phyloP scores from a whole-genome alignment of 75 land plant species.

The Larix kaempferi region DNA sequence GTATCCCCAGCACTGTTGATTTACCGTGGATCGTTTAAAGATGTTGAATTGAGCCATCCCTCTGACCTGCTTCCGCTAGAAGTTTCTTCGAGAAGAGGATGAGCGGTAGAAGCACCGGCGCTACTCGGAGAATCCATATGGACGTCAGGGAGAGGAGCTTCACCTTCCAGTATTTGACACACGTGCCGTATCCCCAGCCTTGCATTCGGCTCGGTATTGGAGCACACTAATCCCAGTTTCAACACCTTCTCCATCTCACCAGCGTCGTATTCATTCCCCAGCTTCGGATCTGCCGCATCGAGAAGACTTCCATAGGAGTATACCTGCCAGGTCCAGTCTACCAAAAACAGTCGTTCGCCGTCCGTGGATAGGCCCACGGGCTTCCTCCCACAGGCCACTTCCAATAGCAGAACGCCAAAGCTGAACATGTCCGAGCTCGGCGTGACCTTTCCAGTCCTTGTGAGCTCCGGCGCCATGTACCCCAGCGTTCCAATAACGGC shows the following conservation, averaged over 20 bases:
- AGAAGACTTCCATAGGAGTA: neutral
- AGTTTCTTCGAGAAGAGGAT: too few relatives aligned
- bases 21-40: too few relatives aligned
- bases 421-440: conserved; percentile 17
- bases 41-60: too few relatives aligned
- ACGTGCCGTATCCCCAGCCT: conserved; percentile 26
- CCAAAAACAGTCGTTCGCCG: neutral
- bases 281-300: conserved; percentile 14
- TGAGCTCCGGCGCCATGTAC: conserved; percentile 18
- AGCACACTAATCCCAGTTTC: conserved; percentile 26
- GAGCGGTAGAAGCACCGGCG: too few relatives aligned
- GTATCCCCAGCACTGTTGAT: too few relatives aligned
- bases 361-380: neutral
- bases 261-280: neutral
- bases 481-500: conserved; percentile 11
- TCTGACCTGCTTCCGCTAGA: too few relatives aligned
- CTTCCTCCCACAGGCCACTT: conserved; percentile 25
- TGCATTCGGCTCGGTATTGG: neutral
- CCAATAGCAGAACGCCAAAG: conserved; percentile 19
- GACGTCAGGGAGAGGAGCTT: neutral
- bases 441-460: conserved; percentile 14
- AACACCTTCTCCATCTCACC: conserved; percentile 17
- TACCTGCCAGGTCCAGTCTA: conserved; percentile 16
- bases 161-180: conserved; percentile 28
- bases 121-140: too few relatives aligned